These are phyloP conservation scores for Pseudotsuga menziesii DNA, from an alignment of 75 land plant genomes.

Conservation along the genomic window DNA sequence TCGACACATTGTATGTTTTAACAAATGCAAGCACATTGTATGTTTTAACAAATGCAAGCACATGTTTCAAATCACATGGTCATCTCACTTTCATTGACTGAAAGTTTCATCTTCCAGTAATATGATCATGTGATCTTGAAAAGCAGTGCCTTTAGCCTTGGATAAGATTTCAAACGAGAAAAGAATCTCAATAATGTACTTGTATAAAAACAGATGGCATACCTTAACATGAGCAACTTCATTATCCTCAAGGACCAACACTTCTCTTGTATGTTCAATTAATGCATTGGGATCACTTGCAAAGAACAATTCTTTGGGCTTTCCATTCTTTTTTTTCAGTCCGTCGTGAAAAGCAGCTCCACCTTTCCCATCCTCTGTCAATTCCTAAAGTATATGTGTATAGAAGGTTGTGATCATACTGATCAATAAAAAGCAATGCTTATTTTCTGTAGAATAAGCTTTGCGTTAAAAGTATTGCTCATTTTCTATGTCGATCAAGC, in stretches of 20 bases:
- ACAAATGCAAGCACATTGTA: not conserved
- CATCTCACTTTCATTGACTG: too few species aligned
- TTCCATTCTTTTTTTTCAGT: slow-evolving; percentile 30
- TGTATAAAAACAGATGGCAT: not conserved
- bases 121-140: not conserved
- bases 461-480: not conserved
- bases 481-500: not conserved
- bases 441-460: not conserved
- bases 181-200: not conserved
- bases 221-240: slow-evolving; percentile 97
- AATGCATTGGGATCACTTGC: slow-evolving; percentile 96
- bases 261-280: slow-evolving; percentile 86
- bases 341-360: slow-evolving; percentile 41
- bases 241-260: slow-evolving; percentile 82
- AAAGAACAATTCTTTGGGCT: slow-evolving; percentile 85
- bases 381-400: slow-evolving; percentile 36
- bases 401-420: not conserved
- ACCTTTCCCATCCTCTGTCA: slow-evolving; percentile 19
- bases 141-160: slow-evolving; percentile 3
- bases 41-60: not conserved
- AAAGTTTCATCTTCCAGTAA: too few species aligned
- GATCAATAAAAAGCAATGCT: not conserved
- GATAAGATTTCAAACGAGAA: not conserved
- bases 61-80: too few species aligned
- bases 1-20: not conserved